Evolutionary conservation across 2,329 filamentous ascomycete species (phyloP), one percentile per base, ranked within the genome.

Genomic region (Fusarium chaquense): DNA sequence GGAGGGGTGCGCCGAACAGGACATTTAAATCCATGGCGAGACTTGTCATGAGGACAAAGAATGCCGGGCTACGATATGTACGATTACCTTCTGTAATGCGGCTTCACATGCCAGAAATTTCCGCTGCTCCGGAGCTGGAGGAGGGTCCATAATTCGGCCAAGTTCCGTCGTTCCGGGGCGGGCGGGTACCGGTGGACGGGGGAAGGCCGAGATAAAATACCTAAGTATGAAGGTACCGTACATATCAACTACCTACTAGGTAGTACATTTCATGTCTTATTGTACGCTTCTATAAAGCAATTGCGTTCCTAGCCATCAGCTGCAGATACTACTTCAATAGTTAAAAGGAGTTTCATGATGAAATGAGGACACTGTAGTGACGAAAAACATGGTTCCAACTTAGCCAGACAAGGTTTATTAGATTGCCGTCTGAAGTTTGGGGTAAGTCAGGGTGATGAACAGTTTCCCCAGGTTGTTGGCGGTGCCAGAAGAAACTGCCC

Each of bases 21-120:
- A 67, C 40, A 57, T 67, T 58, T 43, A 57, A 33, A 40, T 55
- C 62, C 62, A 65, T 49, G n/a, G 43, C 40, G 26, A 24, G 51
- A 56, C 49, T 28, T 22, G 55, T 46, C 54, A 61, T 40, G 35
- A 70, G 35, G 49, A 61, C 43, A 65, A 54, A 24, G 43, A 65
- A 50, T 45, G 53, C 54, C 58, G 58, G 38, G 33, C 33, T 41
- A 36, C 44, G 32, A 30, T 28, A 24, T 52, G 24, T n/a, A 20
- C 12, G 26, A 18, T 26, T 43, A 33, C 20, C 30, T 43, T 30
- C 20, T 26, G 43, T 15, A 30, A 28, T 50, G 50, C 58, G 60
- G 73, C 57, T 69, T 77, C 76, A 77, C 76, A 77, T 77, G 76
- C 71, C 71, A 76, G 51, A 49, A 58, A 70, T 52, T 71, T 77